A percentile compares a stretch with the other conserved stretches of the same genome.
Conservation (phyloP, 768 basidiomycete genomes). For the Rhodotorula graminis region DNA sequence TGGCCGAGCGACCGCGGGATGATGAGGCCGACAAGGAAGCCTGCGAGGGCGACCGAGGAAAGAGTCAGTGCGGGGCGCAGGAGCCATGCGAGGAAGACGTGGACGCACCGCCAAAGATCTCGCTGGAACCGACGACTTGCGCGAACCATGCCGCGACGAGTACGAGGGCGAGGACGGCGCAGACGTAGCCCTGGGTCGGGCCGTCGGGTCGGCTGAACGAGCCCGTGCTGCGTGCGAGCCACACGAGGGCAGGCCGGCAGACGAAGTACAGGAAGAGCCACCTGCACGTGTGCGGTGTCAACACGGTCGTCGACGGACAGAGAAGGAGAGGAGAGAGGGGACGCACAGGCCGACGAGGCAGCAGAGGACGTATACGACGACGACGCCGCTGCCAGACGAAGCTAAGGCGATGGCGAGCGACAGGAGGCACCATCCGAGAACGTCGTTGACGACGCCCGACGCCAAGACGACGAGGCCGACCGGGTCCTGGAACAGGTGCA, state of each 20-base stretch:
- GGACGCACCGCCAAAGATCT: constrained; percentile 51
- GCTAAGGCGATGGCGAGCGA: constrained; percentile 79
- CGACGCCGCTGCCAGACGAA: constrained; percentile 67
- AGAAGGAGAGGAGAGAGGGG: not conserved
- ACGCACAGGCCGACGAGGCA: constrained; percentile 57
- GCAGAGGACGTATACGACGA: constrained; percentile 76
- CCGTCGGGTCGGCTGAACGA: constrained; percentile 57
- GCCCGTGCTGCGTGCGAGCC: constrained; percentile 64
- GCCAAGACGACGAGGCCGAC: constrained; percentile 79
- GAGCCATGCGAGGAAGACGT: not conserved
- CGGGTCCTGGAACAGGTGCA: constrained; percentile 72
- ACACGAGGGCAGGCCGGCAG: constrained; percentile 60
- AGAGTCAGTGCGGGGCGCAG: too few species aligned
- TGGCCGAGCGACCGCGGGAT: constrained; percentile 78
- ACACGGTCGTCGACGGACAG: too few species aligned
- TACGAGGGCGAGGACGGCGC: constrained; percentile 66
- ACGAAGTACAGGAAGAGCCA: constrained; percentile 64
- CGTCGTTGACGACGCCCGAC: constrained; percentile 72
- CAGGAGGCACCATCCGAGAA: constrained; percentile 68
- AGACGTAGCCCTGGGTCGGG: constrained; percentile 73
- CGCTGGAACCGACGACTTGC: constrained; percentile 73
- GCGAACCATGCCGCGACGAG: constrained; percentile 76
- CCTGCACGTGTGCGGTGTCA: not conserved
- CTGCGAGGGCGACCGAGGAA: constrained; percentile 42
- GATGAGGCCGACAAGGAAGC: constrained; percentile 74